phyloP scores from a whole-genome alignment of 306 rosid genomes.

The Carpinus viminea region DNA sequence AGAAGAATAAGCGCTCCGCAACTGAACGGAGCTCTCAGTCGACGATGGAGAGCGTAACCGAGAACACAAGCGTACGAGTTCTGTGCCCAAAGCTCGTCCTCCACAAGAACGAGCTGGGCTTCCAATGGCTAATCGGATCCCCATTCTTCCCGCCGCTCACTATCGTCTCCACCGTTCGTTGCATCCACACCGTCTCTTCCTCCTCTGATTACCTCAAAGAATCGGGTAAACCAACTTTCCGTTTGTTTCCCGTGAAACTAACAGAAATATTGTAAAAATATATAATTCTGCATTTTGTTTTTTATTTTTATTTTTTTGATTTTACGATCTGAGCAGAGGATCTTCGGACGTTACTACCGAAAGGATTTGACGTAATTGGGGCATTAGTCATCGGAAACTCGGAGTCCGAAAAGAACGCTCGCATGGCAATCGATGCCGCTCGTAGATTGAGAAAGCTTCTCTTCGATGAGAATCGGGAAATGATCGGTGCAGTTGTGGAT shows the following conservation, averaged over 20 bases:
- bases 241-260: not conserved
- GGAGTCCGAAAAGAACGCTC: slow-evolving; percentile 34
- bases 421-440: slow-evolving; percentile 48
- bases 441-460: slow-evolving; percentile 48
- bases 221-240: slow-evolving; percentile 48
- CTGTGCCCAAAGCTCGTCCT: slow-evolving; percentile 52
- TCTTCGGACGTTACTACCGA: slow-evolving; percentile 58
- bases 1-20: not conserved
- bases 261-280: not conserved
- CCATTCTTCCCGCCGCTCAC: slow-evolving; percentile 78
- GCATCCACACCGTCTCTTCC: slow-evolving; percentile 52
- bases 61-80: slow-evolving; percentile 42
- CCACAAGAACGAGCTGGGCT: slow-evolving; percentile 40
- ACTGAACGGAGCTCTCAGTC: not conserved
- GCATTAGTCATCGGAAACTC: slow-evolving; percentile 51
- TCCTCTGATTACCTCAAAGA: slow-evolving; percentile 58
- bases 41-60: slow-evolving; percentile 40
- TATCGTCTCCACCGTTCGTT: slow-evolving; percentile 64
- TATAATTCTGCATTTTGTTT: not conserved
- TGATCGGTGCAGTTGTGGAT: slow-evolving; percentile 62
- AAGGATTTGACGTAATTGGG: slow-evolving; percentile 74
- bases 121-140: slow-evolving; percentile 88
- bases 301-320: not conserved
- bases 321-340: slow-evolving; percentile 48
- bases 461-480: slow-evolving; percentile 23